phyloP scores from a whole-genome alignment of 805 yeast species.

The Wickerhamiella australiensis region DNA sequence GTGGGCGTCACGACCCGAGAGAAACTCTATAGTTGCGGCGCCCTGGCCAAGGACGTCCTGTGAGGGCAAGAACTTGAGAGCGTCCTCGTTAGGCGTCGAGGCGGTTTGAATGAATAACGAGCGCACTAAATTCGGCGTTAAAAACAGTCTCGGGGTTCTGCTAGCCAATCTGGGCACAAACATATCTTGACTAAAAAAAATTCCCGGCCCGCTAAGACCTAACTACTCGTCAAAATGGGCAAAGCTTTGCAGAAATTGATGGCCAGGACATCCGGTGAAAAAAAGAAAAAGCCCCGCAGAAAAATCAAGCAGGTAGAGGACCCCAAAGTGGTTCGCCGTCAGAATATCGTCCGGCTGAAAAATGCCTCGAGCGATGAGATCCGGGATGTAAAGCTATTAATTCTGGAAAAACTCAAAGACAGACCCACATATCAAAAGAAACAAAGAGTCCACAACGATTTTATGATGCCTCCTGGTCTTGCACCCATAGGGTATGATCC shows the following conservation, averaged over 20 bases:
- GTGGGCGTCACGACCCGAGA: slow-evolving; percentile 62
- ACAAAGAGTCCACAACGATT: slow-evolving; percentile 13
- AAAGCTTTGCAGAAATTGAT: slow-evolving; percentile 8
- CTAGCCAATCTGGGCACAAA: slow-evolving; percentile 6
- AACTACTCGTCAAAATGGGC: slow-evolving; percentile 5
- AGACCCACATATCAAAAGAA: slow-evolving; percentile 17
- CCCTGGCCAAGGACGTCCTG: slow-evolving; percentile 51
- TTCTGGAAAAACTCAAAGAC: slow-evolving; percentile 15
- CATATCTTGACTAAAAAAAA: slow-evolving; percentile 1
- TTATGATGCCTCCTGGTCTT: slow-evolving; percentile 23
- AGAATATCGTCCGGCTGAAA: slow-evolving; percentile 3
- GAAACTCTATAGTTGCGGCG: slow-evolving; percentile 53
- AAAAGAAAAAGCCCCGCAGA: slow-evolving; percentile 8
- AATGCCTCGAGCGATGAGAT: neutral
- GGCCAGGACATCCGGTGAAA: slow-evolving; percentile 1
- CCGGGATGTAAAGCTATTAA: slow-evolving; percentile 15
- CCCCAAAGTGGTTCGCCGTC: neutral
- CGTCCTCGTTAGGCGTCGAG: slow-evolving; percentile 77
- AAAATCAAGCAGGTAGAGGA: neutral
- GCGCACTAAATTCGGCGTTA: slow-evolving; percentile 4
- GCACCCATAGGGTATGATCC: slow-evolving; percentile 25
- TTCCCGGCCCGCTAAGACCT: neutral
- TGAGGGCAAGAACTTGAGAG: slow-evolving; percentile 72
- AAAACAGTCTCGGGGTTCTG: neutral
- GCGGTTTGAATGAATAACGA: slow-evolving; percentile 54